phyloP scores from a whole-genome alignment of 495 filamentous ascomycete species.

The Friedmanniomyces simplex region DNA sequence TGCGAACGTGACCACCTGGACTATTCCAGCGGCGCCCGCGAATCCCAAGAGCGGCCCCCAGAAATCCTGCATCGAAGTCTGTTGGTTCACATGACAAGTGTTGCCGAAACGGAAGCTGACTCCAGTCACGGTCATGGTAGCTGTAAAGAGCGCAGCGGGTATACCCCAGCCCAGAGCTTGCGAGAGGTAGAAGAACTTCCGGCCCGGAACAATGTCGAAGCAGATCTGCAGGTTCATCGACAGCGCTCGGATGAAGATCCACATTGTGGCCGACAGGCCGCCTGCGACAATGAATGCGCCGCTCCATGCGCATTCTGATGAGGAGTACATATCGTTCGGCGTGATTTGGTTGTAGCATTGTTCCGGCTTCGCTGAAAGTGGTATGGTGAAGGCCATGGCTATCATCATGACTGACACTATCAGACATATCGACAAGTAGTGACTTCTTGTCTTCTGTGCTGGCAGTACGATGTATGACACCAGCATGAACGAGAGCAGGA shows the following conservation, averaged over 20 bases:
- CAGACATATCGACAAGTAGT: conserved; percentile 84
- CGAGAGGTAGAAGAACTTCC: conserved; percentile 81
- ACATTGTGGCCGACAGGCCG: conserved; percentile 71
- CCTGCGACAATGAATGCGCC: conserved; percentile 77
- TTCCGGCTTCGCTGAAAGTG: conserved; percentile 65
- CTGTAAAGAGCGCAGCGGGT: conserved; percentile 57
- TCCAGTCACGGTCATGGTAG: conserved; percentile 74
- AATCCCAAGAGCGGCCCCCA: conserved; percentile 85
- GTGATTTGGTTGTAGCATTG: conserved; percentile 88
- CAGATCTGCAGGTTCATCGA: conserved; percentile 96
- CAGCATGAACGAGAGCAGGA: conserved; percentile 65
- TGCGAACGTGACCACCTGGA: conserved; percentile 64
- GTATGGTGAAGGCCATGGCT: conserved; percentile 86
- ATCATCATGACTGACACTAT: conserved; percentile 63
- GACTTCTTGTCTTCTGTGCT: conserved; percentile 79
- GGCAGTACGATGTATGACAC: conserved; percentile 75
- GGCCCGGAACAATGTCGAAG: conserved; percentile 86
- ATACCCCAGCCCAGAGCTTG: conserved; percentile 75
- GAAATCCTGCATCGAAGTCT: conserved; percentile 67
- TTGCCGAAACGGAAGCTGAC: conserved; percentile 88
- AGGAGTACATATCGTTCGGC: conserved; percentile 82
- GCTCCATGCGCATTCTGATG: conserved; percentile 72
- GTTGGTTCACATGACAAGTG: conserved; percentile 86
- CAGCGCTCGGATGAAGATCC: conserved; percentile 82
- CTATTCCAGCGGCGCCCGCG: conserved; percentile 61